Evolutionary conservation across 2,329 filamentous ascomycete genomes (phyloP), one percentile per base, ranked within the genome.

Genomic region (Pleomassaria siparia): DNA sequence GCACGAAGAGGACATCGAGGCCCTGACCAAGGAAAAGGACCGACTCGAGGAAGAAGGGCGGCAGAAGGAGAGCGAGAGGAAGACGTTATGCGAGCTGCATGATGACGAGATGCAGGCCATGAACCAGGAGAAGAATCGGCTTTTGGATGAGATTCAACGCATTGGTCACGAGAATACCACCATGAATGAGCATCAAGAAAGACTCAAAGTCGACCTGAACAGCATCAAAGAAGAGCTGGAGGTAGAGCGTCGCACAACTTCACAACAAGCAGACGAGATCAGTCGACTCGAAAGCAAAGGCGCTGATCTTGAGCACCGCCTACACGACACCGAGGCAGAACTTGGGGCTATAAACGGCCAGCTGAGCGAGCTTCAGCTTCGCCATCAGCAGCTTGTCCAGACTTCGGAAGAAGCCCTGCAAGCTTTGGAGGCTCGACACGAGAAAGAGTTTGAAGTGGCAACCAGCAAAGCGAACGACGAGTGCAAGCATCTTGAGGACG

Each of bases 1-100:
- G 16, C 76, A 73, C 46, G 72, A 78, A 25, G 76, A 79, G 45
- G 63, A 67, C 5, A 44, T 77, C 4, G 74, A 76, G 21, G 70
- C 73, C 32, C 41, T 43, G 21, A 43, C 15, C 5, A 33, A 40
- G 9, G 25, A 43, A 3, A 32, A 50, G 6, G 30, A 45, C 3
- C 25, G 21, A 11, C 24, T 54, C 41, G 36, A 42, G 13, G 12
- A 20, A 10, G 30, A 46, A 16, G 15, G 46, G 16, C 33, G 30
- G 25, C 39, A 18, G 6, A 25, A 33, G 11, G 36, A 44, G 5
- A 58, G 63, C 43, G 59, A 62, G 20, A 51, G 40, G 7, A 13
- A 22, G 35, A 46, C 59, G 3, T 44, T 37, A 22, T 20, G 20
- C 5, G 18, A 24, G 35, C 44, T 18, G 26, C 25, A 24, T 51